Evolutionary conservation across 139 green algal species (phyloP).

Genomic region (Auxenochlorella pyrenoidosa): DNA sequence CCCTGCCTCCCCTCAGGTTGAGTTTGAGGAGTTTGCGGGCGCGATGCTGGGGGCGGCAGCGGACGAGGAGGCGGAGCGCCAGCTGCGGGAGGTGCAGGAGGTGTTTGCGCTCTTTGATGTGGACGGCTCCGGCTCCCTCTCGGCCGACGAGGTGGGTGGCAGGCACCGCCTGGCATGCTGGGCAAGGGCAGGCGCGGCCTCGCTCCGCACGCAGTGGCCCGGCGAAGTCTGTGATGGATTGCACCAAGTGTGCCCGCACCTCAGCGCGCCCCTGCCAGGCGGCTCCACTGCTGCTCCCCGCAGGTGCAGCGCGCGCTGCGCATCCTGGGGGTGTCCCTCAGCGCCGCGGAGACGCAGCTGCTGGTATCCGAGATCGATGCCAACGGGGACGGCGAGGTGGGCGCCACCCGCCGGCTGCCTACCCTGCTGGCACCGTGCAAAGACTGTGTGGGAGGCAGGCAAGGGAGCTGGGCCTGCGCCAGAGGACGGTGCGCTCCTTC

Average conservation of each 20-base stretch:
- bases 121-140: constrained; percentile 1
- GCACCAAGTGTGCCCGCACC: neutral
- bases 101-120: constrained; percentile 26
- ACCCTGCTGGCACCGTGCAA: neutral
- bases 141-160: neutral
- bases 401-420: neutral
- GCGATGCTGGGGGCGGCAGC: constrained; percentile 1
- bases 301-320: constrained; percentile 28
- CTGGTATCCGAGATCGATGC: constrained; percentile 25
- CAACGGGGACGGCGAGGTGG: constrained; percentile 22
- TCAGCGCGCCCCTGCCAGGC: neutral
- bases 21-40: constrained; percentile 17
- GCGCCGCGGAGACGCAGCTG: neutral
- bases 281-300: neutral
- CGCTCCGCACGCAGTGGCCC: too few relatives aligned
- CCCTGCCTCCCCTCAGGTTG: neutral
- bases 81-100: constrained; percentile 29
- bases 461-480: too few relatives aligned
- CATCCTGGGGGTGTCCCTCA: constrained; percentile 19
- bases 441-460: too few relatives aligned
- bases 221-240: too few relatives aligned
- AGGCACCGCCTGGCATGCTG: neutral
- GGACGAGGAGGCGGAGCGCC: constrained; percentile 10
- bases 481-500: too few relatives aligned
- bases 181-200: too few relatives aligned